Percentiles rank a stretch among this genome's conserved stretches.
These are phyloP conservation scores for Vaccinium vitisidaea DNA, from an alignment of 148 eudicot species.

Conservation along the genomic window DNA sequence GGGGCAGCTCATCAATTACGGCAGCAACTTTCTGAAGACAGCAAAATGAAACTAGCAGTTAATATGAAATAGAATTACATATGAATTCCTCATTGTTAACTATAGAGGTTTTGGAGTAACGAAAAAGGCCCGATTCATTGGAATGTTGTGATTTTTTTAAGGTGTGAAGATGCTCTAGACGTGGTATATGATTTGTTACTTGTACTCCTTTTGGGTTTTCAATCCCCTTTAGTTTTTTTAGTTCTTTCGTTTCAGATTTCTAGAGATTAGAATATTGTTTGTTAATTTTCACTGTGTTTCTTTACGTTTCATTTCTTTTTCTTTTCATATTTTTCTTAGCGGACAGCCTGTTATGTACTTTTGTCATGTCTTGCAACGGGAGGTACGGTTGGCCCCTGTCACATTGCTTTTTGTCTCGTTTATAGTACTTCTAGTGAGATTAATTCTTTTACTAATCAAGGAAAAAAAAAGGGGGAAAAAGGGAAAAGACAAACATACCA, in stretches of 20 bases:
- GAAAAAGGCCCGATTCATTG: neutral
- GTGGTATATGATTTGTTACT: neutral
- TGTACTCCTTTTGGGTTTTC: neutral
- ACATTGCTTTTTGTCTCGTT: too few relatives aligned
- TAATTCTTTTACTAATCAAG: neutral
- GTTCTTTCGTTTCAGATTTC: neutral
- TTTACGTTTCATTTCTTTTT: neutral
- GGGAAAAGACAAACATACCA: constrained; percentile 48
- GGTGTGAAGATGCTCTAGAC: neutral
- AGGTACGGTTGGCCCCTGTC: too few relatives aligned
- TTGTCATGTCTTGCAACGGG: neutral
- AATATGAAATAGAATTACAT: neutral
- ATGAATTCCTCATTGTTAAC: neutral
- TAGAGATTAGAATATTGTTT: neutral
- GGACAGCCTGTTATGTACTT: neutral
- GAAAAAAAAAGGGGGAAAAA: neutral
- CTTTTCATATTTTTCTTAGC: neutral
- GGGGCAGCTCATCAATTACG: constrained; percentile 84
- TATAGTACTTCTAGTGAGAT: neutral
- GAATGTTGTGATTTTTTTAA: neutral
- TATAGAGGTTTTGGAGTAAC: neutral
- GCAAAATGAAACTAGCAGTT: constrained; percentile 21
- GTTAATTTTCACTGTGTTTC: neutral
- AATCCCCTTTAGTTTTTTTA: neutral
- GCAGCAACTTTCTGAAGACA: constrained; percentile 85